Evolutionary conservation across 2,329 filamentous ascomycete species (phyloP), one percentile per base, ranked within the genome.

Genomic region (Xylaria digitata): DNA sequence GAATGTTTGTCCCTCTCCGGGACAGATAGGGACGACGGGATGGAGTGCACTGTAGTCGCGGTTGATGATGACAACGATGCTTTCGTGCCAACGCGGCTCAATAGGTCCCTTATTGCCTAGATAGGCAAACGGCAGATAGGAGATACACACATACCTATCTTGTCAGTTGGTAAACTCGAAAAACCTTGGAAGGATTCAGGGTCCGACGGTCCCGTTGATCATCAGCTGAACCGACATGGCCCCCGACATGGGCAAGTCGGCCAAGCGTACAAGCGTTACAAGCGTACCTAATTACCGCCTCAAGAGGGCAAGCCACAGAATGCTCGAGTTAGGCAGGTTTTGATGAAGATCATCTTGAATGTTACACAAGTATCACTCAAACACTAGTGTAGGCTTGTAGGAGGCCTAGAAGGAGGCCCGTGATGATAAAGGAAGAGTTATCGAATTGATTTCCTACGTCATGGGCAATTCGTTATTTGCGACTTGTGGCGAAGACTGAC

Each of bases 401-500:
- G n/a, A n/a, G n/a, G n/a, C n/a, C n/a, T n/a, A n/a, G n/a, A n/a
- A n/a, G n/a, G n/a, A 23, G 19, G 17, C 19, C 34, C 34, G 8
- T 37, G 34, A 11, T 9, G 34, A 8, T 8, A 37, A 40, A 40
- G 15, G 4, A 40, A 40, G 13, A 40, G 23, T 58, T 58, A 46
- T 48, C 30, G 37, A 32, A 58, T 37, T 23, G 21, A 21, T 34
- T 58, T 58, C 37, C 11, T 8, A 9, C 23, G 21, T 37, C 55
- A 37, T 37, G 42, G 30, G 43, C 37, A 19, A n/a, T 30, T 34
- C 26, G 37, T 40, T 3, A 9, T 15, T 5, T 9, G 37, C 13
- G 11, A 15, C 46, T 53, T 17, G 61, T 63, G 61, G 61, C 61
- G 34, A 63, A 50, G 40, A 58, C 48, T 58, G 61, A 58, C 61